A percentile compares a stretch with the other conserved stretches of the same genome.
Evolutionary conservation across 768 basidiomycete species (phyloP).

Genomic region (Agaricus sinodeliciosus): DNA sequence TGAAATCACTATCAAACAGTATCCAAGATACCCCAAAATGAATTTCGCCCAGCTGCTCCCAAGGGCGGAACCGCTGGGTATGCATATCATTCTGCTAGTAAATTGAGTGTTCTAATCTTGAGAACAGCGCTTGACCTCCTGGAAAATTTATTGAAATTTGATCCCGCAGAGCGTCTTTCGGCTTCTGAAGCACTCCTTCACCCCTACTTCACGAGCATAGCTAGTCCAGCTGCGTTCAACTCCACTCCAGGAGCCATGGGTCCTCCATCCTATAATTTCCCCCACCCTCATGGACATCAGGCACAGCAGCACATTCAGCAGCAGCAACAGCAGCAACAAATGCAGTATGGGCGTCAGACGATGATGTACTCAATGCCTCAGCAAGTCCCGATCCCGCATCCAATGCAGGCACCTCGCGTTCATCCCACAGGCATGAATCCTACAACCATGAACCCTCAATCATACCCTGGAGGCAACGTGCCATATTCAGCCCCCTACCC

Average conservation of each 20-base stretch:
- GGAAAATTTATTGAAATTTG: constrained; percentile 92
- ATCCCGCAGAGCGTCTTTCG: constrained; percentile 85
- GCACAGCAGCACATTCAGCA: constrained; percentile 42
- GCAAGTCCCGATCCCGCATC: constrained; percentile 17
- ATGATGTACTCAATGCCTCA: constrained; percentile 17
- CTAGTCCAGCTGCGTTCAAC: constrained; percentile 34
- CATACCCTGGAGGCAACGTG: constrained; percentile 6
- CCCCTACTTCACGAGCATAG: constrained; percentile 76
- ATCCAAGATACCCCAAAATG: constrained; percentile 82
- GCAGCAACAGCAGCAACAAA: constrained; percentile 23
- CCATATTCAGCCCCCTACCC: constrained; percentile 13
- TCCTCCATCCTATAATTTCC: constrained; percentile 63
- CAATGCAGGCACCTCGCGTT: constrained; percentile 8
- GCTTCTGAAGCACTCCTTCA: constrained; percentile 89
- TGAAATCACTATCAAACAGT: constrained; percentile 77
- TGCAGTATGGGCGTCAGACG: constrained; percentile 18
- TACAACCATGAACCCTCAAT: constrained; percentile 7
- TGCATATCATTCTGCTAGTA: constrained; percentile 2
- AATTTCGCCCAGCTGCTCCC: constrained; percentile 76
- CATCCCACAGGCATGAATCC: constrained; percentile 7
- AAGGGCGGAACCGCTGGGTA: constrained; percentile 82
- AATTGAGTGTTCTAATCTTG: background rate
- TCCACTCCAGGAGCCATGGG: constrained; percentile 52
- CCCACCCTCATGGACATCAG: constrained; percentile 55
- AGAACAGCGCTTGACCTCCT: constrained; percentile 81